phyloP scores from a whole-genome alignment of 2,329 filamentous ascomycete genomes.

The Colletotrichum lindemuthianum region DNA sequence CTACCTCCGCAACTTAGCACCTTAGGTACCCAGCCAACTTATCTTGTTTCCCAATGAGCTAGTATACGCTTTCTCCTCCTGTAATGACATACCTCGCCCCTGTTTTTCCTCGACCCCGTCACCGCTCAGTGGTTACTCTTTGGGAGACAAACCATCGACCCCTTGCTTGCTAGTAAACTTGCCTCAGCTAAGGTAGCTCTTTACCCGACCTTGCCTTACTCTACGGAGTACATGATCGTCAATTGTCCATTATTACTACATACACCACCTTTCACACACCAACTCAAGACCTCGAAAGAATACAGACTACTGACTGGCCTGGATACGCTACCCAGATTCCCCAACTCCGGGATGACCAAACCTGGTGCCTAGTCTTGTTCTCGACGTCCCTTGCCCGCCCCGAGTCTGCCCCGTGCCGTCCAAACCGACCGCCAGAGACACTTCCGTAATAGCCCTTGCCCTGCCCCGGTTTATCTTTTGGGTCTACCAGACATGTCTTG shows the following conservation, averaged over 20 bases:
- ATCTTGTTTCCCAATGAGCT: conserved; percentile 23
- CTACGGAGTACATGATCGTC: background rate
- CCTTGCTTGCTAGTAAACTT: conserved; percentile 11
- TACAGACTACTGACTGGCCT: conserved; percentile 4
- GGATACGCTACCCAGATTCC: conserved; percentile 21
- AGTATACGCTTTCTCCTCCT: conserved; percentile 4
- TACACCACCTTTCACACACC: conserved; percentile 17
- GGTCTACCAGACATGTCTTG: conserved; percentile 34
- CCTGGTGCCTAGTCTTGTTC: conserved; percentile 3
- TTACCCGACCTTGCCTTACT: background rate
- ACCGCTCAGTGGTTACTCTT: conserved; percentile 16
- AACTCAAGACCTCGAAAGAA: conserved; percentile 1
- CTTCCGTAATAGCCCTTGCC: conserved; percentile 25
- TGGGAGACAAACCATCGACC: conserved; percentile 10
- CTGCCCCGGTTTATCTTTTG: conserved; percentile 35
- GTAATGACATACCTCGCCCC: conserved; percentile 26
- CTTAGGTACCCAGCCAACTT: too few relatives aligned
- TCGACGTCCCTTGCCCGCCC: conserved; percentile 10
- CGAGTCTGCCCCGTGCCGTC: conserved; percentile 20
- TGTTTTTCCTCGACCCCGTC: conserved; percentile 15
- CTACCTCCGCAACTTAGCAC: background rate
- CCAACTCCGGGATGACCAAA: conserved; percentile 28
- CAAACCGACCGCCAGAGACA: conserved; percentile 26
- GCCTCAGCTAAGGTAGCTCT: background rate
- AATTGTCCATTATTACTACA: background rate